Base-by-base conservation (phyloP, 2,329 filamentous ascomycete species). In the Knufia fluminis region DNA sequence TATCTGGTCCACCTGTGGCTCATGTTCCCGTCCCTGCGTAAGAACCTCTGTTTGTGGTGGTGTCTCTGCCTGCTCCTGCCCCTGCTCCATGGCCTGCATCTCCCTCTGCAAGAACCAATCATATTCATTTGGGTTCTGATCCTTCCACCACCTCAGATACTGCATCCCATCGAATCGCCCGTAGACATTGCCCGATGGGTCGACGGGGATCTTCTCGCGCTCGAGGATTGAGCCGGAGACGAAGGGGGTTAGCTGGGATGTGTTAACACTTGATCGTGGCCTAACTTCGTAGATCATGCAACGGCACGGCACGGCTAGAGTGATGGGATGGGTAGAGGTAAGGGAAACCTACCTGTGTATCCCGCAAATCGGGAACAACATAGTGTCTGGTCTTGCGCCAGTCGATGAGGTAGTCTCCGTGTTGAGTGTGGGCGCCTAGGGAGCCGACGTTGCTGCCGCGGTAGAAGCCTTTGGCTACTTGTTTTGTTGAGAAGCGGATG, bases 401-500 rank as follows among this genome's bases (percentile, higher is more conserved):
- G 58, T 97, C 85, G 58, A 97, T 82, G 41, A 81, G 67, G 68
- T 92, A 98, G 45, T 83, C 83, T 67, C 91, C 92, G 64, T 81
- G 79, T 66, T 86, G 85, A 48, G 86, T 90, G 70, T 94, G 87
- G 12, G 74, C 71, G 66, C 92, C 92, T 81, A 94, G 89, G 36
- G 85, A 81, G 1, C 92, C 92, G 1, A 88, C 84, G 41, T 90
- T 78, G 61, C 85, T 96, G 65, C 92, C 92, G 76, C 97, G 97
- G 80, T 98, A 98, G 79, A 83, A 98, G 59, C 90, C 91, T 64
- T 88, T 87, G 66, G 85, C 86, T 65, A 91, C 83, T 69, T 92
- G 83, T 71, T 98, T 98, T 59, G 91, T 94, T 10, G 87, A 96
- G 62, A 98, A 79, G 38, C 53, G 53, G 3, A 50, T 3, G 9